Base-by-base conservation (phyloP, 1,139 yeast genomes). In the Protomyces inundatus region DNA sequence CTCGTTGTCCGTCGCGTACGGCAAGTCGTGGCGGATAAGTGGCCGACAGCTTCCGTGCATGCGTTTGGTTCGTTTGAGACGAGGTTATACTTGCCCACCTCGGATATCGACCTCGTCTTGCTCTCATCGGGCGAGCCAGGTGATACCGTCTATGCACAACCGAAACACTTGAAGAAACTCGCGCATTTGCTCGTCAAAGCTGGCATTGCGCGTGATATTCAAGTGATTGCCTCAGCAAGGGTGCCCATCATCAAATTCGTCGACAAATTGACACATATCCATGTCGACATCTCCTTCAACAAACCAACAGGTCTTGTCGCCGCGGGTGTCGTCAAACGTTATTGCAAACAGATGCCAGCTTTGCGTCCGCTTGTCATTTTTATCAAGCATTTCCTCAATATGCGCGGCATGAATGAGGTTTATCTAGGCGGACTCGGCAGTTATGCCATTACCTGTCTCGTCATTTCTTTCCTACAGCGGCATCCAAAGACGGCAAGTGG, bases 11-110 rank as follows among this genome's bases (percentile, higher is more conserved):
- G 79, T 52, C 80, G 82, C 54, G 77, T 95, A 50, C 84, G 87
- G 66, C 71, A 74, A 2, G 80, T 83, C 10, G 87, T 91, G 7
- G 75, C 75, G 39, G 72, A 76, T 2, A 78, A 87, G 64, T 93
- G 98, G 98, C 84, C 85, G 0, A 89, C 84, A 67, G 86, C 96
- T 2, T 87, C 86, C 65, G 82, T 88, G 7, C 88, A 86, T 70
- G 96, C 91, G 14, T 93, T 95, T 78, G 99, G 99, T 0, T 90
- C 98, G 0, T 89, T 84, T 74, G 98, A 98, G 0, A 91, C 98
- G 0, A 97, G 91, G 73, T 77, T 95, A 67, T 93, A 91, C 71
- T 78, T 95, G 33, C 98, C 98, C 0, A 97, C 97, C 0, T 90
- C 97, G 0, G 99, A 95, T 78, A 90, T 95, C 42, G 99, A 95